Evolutionary conservation across 2,329 filamentous ascomycete genomes (phyloP).

Genomic region (Penicillium sumatraense): DNA sequence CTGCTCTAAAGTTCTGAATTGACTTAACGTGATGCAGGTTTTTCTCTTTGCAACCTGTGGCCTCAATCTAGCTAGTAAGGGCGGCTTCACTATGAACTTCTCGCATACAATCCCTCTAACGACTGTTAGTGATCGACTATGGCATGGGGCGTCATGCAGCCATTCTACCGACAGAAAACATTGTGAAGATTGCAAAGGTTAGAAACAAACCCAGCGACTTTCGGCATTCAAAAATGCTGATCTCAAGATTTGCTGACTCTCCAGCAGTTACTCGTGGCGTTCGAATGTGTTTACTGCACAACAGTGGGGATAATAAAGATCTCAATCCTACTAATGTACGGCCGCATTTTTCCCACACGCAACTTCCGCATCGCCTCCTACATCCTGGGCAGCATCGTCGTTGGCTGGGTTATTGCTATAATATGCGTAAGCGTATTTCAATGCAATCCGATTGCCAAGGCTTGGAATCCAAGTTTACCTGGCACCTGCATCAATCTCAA

Average conservation of each 20-base stretch:
- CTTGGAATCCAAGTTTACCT: conserved; percentile 53
- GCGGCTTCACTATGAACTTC: background rate
- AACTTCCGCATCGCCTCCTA: conserved; percentile 51
- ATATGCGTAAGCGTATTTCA: conserved; percentile 59
- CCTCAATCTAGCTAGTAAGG: conserved; percentile 9
- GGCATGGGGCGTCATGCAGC: conserved; percentile 16
- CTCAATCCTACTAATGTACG: conserved; percentile 58
- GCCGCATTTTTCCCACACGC: conserved; percentile 55
- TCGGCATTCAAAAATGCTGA: background rate
- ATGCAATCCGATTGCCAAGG: conserved; percentile 55
- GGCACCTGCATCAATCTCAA: conserved; percentile 57
- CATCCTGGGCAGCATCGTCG: conserved; percentile 48
- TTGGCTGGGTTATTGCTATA: conserved; percentile 55
- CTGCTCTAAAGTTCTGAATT: background rate
- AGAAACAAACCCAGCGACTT: no score
- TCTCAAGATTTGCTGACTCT: background rate
- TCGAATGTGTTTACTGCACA: conserved; percentile 43
- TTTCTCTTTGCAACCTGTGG: conserved; percentile 9
- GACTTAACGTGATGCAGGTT: background rate
- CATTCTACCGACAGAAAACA: background rate
- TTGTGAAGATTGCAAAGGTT: conserved; percentile 17
- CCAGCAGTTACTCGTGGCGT: conserved; percentile 50
- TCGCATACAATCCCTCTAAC: background rate
- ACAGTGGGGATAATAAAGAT: conserved; percentile 58
- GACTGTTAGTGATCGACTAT: conserved; percentile 12